Evolutionary conservation across 805 yeast genomes (phyloP), one percentile per base, ranked within the genome.

Genomic region (Nakazawaea wickerhamii): DNA sequence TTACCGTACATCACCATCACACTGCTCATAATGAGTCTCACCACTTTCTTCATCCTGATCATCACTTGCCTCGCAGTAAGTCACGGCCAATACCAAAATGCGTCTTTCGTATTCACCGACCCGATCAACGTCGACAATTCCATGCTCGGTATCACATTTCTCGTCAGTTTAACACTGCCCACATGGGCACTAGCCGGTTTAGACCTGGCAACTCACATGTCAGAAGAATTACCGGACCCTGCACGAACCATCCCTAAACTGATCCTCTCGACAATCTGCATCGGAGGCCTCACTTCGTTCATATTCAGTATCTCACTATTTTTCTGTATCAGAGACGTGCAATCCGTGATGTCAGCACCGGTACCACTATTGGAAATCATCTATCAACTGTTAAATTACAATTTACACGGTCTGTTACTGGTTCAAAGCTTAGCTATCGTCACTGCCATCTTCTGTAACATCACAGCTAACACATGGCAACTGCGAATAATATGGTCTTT

Each of bases 121-220:
- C 41, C 52, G 9, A 30, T 46, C 22, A 59, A 59, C 43, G 60
- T 60, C 2, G 45, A 59, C 5, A 55, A 54, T 8, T 57, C 58
- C 36, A 48, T 59, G 38, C 35, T 60, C 8, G 58, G 60, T 10
- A 42, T 60, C 27, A 33, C 62, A 55, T 25, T 49, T 56, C 34
- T 54, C 55, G 46, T 61, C 55, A 28, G 48, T 57, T 25, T 56
- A 57, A 6, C 47, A 54, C 23, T 41, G 44, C 44, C 44, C 1
- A 41, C 44, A 3, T 41, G 44, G 44, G 38, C 44, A 11, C 25
- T 41, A 2, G 32, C 37, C 2, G 54, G 62, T 25, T 53, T 55
- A 31, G 66, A 61, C 43, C 61, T 58, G 4, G 58, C 61, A 3
- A 49, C 59, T 23, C 65, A 60, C 46, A 53, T 58, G 58, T 50